Evolutionary conservation across 345 rosid species (phyloP), one percentile per base, ranked within the genome.

Genomic region (Eucalyptus curtisii): DNA sequence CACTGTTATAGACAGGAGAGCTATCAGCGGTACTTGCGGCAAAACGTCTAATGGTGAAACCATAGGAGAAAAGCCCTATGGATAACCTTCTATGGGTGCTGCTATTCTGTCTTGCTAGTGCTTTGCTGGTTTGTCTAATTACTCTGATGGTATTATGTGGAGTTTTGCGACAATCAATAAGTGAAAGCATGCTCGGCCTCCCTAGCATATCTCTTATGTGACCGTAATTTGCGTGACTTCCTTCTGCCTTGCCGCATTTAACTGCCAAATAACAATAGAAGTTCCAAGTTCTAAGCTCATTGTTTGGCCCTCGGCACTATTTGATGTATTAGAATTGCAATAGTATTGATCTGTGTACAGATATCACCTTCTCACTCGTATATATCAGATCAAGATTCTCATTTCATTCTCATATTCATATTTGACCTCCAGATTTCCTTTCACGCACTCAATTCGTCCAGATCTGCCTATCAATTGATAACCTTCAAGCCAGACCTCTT

Each of bases 391-490:
- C 40, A 37, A 37, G 40, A 37, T 37, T 37, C 40, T 37, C 40
- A 37, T 37, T 37, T 37, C 40, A 37, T 37, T 37, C 40, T 37
- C 40, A 37, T 37, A 37, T 37, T 37, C 40, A 37, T 37, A 37
- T 37, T 37, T 37, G 40, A 37, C 40, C 40, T 37, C 40, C 40
- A 37, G 40, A 90, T 96, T 53, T 94, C 89, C 87, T 92, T 96
- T 48, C 96, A 96, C 68, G 93, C 96, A 3, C 91, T 97, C 9
- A 96, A 97, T 92, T 94, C 95, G 17, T 95, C 99, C 1, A 93
- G 97, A 53, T 97, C 98, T 86, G 96, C 98, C 2, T 96, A 93
- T 86, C 95, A 95, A 86, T 93, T 94, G 48, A 90, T 96, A 49
- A 92, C 94, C 37, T 95, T 94, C 82, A 93, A 95, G 92, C 91